phyloP scores from a whole-genome alignment of 139 green algal species.

The Pleodorina starrii region DNA sequence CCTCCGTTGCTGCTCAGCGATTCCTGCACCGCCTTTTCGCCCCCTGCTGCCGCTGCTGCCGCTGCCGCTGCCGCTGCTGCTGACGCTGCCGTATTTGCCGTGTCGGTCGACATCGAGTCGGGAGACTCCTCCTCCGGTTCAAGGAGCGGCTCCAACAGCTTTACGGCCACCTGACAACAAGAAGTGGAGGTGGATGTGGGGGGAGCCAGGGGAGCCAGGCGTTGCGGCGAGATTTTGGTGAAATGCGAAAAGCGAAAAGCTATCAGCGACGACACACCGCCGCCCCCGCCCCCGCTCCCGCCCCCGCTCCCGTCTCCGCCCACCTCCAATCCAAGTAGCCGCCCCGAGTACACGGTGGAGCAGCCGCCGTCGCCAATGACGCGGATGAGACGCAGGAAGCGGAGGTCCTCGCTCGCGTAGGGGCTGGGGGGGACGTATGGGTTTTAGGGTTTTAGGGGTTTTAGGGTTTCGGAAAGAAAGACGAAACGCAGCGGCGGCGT shows the following conservation, averaged over 20 bases:
- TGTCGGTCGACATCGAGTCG: too few relatives aligned
- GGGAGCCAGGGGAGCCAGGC: too few relatives aligned
- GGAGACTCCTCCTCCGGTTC: neutral
- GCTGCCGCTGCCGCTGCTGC: neutral
- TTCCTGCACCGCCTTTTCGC: too few relatives aligned
- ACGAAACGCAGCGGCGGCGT: neutral
- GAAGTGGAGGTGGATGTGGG: too few relatives aligned
- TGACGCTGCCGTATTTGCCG: neutral
- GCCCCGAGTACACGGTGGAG: neutral
- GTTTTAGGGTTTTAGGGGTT: neutral
- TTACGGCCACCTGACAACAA: neutral
- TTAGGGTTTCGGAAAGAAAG: neutral
- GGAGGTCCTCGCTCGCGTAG: neutral
- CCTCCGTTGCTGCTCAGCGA: too few relatives aligned
- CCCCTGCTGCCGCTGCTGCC: neutral
- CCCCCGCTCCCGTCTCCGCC: neutral
- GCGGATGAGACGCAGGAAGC: conserved; percentile 1
- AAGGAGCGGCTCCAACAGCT: neutral
- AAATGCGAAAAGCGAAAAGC: too few relatives aligned
- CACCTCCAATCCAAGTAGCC: conserved; percentile 8
- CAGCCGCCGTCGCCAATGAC: conserved; percentile 1
- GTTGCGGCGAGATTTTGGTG: too few relatives aligned
- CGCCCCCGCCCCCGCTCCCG: too few relatives aligned
- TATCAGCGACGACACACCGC: too few relatives aligned
- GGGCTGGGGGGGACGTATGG: neutral